Evolutionary conservation across 139 green algal genomes (phyloP), one percentile per base, ranked within the genome.

Genomic region (Asterochloris erici): DNA sequence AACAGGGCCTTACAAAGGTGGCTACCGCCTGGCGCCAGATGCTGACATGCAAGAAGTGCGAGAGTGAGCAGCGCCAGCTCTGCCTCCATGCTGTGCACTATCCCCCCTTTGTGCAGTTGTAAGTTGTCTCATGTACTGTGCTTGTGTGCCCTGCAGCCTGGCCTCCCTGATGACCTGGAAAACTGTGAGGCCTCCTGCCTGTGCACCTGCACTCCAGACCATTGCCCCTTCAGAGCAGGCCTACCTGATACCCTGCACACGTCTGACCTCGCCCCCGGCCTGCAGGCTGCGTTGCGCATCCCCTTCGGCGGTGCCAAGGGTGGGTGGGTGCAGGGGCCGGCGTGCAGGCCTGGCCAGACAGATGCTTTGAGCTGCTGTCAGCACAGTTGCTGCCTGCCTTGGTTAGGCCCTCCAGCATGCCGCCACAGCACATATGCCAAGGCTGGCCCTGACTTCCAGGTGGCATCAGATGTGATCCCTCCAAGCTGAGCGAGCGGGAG

Each of bases 221-320:
- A 10, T 54, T 54, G 38, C 38, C 38, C 38, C 38, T 54, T 54
- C 2, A 54, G 38, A 54, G 38, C 38, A 54, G 2, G 38, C 38
- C 38, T 6, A 54, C 38, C 38, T 54, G 4, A 54, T 2, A 6
- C 38, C 38, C 38, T 54, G 38, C 38, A 54, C 38, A 54, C 6
- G 38, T 54, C 38, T 54, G 38, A 54, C 38, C 2, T 6, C 38
- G 38, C 6, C 38, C 38, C 38, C 38, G 2, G 38, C 38, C 38
- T 54, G 38, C 38, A 54, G 0, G 68, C 23, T 69, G 87, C 98
- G 14, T 92, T 98, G 91, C 93, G 98, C 84, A 93, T 99, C 19
- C 96, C 96, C 9, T 99, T 98, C 91, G 96, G 96, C 10, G 96
- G 96, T 12, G 95, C 94, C 77, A 98, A 98, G 89, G 93, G 90